Percentiles rank a stretch among this genome's conserved stretches.
phyloP scores from a whole-genome alignment of 768 basidiomycete species.

The Kwoniella dendrophila region DNA sequence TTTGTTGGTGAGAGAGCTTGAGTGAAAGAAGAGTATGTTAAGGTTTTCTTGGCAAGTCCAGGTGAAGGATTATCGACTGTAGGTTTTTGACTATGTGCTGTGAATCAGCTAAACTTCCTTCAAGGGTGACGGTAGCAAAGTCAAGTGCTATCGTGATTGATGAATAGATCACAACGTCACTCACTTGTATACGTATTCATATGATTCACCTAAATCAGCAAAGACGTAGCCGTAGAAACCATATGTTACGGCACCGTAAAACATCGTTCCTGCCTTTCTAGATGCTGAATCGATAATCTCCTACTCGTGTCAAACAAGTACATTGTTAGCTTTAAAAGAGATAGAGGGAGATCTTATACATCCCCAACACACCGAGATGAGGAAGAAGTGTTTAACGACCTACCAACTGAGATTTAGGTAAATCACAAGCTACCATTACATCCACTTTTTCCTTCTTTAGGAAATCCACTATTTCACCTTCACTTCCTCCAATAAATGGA shows the following conservation, averaged over 20 bases:
- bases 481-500: slow-evolving; percentile 59
- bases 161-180: slow-evolving; percentile 49
- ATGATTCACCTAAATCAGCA: slow-evolving; percentile 76
- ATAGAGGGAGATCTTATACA: too few relatives aligned
- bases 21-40: slow-evolving; percentile 63
- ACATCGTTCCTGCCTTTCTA: slow-evolving; percentile 70
- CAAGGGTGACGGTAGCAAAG: neutral
- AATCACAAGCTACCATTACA: slow-evolving; percentile 84
- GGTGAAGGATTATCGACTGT: slow-evolving; percentile 22
- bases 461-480: slow-evolving; percentile 47
- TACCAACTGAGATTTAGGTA: slow-evolving; percentile 70
- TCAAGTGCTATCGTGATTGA: neutral
- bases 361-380: too few relatives aligned
- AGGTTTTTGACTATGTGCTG: slow-evolving; percentile 14
- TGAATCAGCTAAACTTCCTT: neutral
- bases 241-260: slow-evolving; percentile 91
- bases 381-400: too few relatives aligned
- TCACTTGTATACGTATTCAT: slow-evolving; percentile 83
- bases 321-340: too few relatives aligned
- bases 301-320: too few relatives aligned
- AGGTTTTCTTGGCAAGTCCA: slow-evolving; percentile 59
- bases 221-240: slow-evolving; percentile 92
- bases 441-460: slow-evolving; percentile 59
- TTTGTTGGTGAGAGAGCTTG: slow-evolving; percentile 28
- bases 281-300: slow-evolving; percentile 77